Base-by-base conservation (phyloP, 1,139 yeast species). In the Yamadazyma triangularis region DNA sequence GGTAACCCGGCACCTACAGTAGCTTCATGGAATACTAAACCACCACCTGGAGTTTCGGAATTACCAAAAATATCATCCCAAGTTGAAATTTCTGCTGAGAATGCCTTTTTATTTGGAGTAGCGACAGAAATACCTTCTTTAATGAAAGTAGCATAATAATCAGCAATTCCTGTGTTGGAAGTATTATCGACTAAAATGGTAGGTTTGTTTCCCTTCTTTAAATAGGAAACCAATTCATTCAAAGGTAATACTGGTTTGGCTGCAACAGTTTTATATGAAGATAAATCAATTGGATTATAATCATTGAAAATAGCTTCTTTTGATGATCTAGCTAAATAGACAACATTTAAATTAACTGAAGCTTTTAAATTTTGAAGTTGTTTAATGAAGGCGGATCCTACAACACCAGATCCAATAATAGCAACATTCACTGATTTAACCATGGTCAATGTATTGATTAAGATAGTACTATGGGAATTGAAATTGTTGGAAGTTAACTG, bases 1-100 rank as follows among this genome's bases (percentile, higher is more conserved):
- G 99, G 99, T 54, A 93, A 73, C 34, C 97, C 99, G 24, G 98
- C 98, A 51, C 97, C 98, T 35, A 91, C 98, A n/a, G 97, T 86
- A 31, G 97, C 94, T 69, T 93, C 98, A 53, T 91, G 98, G 68
- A 87, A 89, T 27, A 88, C 95, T 42, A 89, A 70, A 24, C 94
- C 95, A 30, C 82, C 84, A 21, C 65, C 62, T 28, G 70, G 65
- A 9, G 68, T 57, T 28, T 70, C 69, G 24, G 77, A 66, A 33
- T 56, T 62, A 24, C 64, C 56, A 50, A 85, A 87, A 34, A 93
- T 78, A 33, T 74, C 70, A 37, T 84, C 74, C 96, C 97, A 91
- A 11, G 78, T 61, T 18, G 68, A 58, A 42, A 84, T 62, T 33
- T 77, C 81, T 25, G 91, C 73, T n/a, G 97, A 88, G 50, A 91